phyloP scores from a whole-genome alignment of 148 eudicot genomes.

The Drosera capensis region DNA sequence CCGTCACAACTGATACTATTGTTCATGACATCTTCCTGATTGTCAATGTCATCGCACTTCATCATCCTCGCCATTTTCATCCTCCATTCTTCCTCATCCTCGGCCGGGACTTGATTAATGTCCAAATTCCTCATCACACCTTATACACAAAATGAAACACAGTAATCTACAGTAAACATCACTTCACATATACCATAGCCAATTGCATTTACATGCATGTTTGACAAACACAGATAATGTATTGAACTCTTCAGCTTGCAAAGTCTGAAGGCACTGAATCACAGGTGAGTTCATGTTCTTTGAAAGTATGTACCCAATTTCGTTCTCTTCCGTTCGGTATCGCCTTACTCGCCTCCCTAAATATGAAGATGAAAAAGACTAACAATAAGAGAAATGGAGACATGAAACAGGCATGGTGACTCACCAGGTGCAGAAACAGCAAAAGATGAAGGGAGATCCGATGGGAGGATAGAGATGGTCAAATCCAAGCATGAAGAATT shows the following conservation, averaged over 20 bases:
- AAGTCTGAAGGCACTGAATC: too few species aligned
- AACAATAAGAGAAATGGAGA: too few species aligned
- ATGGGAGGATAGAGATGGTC: background rate
- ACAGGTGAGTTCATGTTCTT: too few species aligned
- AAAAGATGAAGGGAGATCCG: background rate
- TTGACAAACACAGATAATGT: background rate
- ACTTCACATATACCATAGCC: background rate
- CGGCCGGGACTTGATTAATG: background rate
- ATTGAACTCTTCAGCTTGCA: too few species aligned
- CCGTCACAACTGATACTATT: too few species aligned
- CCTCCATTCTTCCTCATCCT: background rate
- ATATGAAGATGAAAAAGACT: background rate
- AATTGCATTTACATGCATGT: too few species aligned
- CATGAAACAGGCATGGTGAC: background rate
- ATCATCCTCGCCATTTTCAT: background rate
- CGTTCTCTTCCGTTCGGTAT: background rate
- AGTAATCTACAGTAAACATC: background rate
- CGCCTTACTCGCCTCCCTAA: background rate
- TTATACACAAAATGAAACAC: background rate
- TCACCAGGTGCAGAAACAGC: background rate
- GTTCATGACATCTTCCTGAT: too few species aligned
- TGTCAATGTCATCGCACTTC: too few species aligned
- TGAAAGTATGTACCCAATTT: background rate
- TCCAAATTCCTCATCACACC: constrained; percentile 1
- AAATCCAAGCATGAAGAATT: constrained; percentile 1